Evolutionary conservation across 345 rosid genomes (phyloP).

Genomic region (Corymbia maculata): DNA sequence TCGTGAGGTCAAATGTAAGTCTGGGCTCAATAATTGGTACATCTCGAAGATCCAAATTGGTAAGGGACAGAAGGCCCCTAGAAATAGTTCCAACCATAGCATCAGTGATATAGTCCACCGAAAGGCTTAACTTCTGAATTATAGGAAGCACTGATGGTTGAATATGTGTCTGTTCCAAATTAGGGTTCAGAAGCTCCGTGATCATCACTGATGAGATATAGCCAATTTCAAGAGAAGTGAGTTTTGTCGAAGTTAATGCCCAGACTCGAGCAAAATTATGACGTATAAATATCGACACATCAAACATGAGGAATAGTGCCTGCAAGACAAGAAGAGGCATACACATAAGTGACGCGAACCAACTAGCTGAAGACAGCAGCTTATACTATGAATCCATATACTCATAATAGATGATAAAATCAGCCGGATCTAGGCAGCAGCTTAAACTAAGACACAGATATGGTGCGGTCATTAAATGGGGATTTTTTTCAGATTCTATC

Average conservation of each 20-base stretch:
- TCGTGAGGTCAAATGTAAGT: constrained; percentile 63
- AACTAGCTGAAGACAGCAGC: background rate
- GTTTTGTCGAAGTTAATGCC: constrained; percentile 65
- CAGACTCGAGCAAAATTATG: constrained; percentile 59
- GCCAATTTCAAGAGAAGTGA: constrained; percentile 79
- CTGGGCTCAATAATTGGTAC: constrained; percentile 68
- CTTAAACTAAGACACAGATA: background rate
- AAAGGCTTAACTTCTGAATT: constrained; percentile 62
- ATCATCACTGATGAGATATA: constrained; percentile 68
- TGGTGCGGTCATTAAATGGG: background rate
- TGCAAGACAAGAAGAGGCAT: constrained; percentile 4
- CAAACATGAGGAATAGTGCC: constrained; percentile 75
- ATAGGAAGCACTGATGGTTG: constrained; percentile 40
- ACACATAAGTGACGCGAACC: background rate
- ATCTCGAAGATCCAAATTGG: constrained; percentile 86
- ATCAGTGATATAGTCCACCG: constrained; percentile 75
- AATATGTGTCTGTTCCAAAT: constrained; percentile 12
- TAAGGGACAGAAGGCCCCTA: constrained; percentile 43
- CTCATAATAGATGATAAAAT: background rate
- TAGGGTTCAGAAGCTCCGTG: constrained; percentile 61
- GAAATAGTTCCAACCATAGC: constrained; percentile 66
- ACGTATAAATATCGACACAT: constrained; percentile 56
- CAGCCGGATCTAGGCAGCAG: background rate
- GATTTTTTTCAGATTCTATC: background rate
- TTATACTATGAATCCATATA: background rate